phyloP scores from a whole-genome alignment of 805 yeast genomes.

The Wickerhamiella domercqiae region DNA sequence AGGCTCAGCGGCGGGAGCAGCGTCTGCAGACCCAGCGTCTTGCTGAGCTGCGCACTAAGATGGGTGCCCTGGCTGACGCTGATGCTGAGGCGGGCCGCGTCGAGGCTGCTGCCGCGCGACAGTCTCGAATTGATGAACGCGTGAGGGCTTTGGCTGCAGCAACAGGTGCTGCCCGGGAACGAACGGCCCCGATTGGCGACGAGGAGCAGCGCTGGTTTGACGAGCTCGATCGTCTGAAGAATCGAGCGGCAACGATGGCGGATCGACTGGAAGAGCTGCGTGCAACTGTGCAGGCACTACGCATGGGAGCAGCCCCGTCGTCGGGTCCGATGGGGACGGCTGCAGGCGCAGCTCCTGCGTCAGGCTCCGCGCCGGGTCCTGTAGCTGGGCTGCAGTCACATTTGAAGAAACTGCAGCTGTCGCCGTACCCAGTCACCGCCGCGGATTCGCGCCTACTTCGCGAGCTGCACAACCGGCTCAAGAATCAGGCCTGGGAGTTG shows the following conservation, averaged over 20 bases:
- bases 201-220: slow-evolving; percentile 32
- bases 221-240: slow-evolving; percentile 28
- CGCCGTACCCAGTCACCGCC: not conserved
- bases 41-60: slow-evolving; percentile 14
- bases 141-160: slow-evolving; percentile 20
- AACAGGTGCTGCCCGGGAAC: slow-evolving; percentile 12
- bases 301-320: not conserved
- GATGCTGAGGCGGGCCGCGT: slow-evolving; percentile 11
- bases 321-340: not conserved
- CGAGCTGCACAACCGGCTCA: too few species aligned
- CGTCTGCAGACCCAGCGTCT: slow-evolving; percentile 27
- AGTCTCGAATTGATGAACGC: slow-evolving; percentile 24
- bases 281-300: not conserved
- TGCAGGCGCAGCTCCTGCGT: slow-evolving; percentile 1
- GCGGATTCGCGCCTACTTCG: not conserved
- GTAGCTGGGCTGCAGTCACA: slow-evolving; percentile 2
- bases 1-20: slow-evolving; percentile 30
- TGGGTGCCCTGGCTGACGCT: slow-evolving; percentile 7
- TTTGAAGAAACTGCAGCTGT: not conserved
- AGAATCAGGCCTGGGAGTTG: too few species aligned
- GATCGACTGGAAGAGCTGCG: too few species aligned
- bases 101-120: slow-evolving; percentile 19
- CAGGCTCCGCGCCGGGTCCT: slow-evolving; percentile 6
- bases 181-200: slow-evolving; percentile 25
- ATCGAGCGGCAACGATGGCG: slow-evolving; percentile 6